Percentiles rank a stretch among this genome's conserved stretches.
Evolutionary conservation across 2,329 filamentous ascomycete species (phyloP).

Genomic region (Penicillium decumbens): DNA sequence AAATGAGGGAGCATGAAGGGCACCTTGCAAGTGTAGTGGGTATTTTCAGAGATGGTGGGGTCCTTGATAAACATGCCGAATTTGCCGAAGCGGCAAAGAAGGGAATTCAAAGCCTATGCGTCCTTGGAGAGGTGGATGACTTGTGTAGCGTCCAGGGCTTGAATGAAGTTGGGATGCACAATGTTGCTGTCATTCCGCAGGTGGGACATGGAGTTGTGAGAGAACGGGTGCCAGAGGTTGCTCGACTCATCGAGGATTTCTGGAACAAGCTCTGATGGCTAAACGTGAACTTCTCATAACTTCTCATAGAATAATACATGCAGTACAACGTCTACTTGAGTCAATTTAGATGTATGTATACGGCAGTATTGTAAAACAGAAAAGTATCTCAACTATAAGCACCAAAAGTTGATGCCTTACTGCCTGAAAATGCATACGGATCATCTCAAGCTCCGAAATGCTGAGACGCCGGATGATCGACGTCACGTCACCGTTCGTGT

Average conservation of each 20-base stretch:
- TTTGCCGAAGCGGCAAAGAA: constrained; percentile 28
- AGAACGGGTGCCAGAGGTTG: constrained; percentile 37
- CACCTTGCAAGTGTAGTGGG: constrained; percentile 46
- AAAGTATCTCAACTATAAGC: no score
- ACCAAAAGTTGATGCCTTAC: constrained; percentile 7
- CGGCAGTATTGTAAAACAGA: no score
- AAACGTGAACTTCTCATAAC: no score
- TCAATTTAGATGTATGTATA: no score
- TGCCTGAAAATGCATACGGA: constrained; percentile 13
- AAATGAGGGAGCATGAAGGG: constrained; percentile 45
- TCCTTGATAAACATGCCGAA: constrained; percentile 35
- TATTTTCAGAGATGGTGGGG: constrained; percentile 46
- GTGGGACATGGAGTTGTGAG: constrained; percentile 43
- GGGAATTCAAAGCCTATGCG: constrained; percentile 25
- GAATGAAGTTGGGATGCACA: constrained; percentile 28
- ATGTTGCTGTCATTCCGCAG: constrained; percentile 36
- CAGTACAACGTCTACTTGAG: no score
- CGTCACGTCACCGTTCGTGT: constrained; percentile 17
- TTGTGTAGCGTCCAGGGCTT: constrained; percentile 33
- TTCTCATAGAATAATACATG: no score
- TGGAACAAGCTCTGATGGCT: constrained; percentile 27
- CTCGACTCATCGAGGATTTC: constrained; percentile 26
- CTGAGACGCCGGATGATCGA: constrained; percentile 26
- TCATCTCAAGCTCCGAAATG: constrained; percentile 12
- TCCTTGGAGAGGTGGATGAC: constrained; percentile 39